Conservation (phyloP, 2,329 filamentous ascomycete genomes). For the Zarea fungicola region DNA sequence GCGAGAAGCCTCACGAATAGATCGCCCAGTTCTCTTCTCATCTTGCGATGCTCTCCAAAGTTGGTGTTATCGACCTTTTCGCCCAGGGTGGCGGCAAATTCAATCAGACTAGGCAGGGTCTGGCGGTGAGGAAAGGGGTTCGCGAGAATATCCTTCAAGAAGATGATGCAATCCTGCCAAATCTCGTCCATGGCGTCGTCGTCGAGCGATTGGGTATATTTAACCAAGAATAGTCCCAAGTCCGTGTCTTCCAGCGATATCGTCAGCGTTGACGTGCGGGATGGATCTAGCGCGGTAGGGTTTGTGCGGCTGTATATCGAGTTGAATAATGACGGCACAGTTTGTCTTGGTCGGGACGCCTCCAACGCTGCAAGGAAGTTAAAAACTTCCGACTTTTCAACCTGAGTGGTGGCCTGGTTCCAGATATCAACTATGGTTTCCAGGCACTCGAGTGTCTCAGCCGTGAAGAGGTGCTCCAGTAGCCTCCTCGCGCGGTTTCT, state of each 20-base stretch:
- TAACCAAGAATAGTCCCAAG: slow-evolving; percentile 80
- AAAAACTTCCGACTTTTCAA: slow-evolving; percentile 61
- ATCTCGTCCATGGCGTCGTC: slow-evolving; percentile 98
- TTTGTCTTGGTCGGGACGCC: slow-evolving; percentile 83
- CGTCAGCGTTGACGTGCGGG: slow-evolving; percentile 81
- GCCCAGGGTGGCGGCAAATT: slow-evolving; percentile 84
- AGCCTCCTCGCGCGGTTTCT: slow-evolving; percentile 82
- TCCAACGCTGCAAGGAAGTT: slow-evolving; percentile 87
- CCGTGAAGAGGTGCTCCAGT: slow-evolving; percentile 86
- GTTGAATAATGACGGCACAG: slow-evolving; percentile 91
- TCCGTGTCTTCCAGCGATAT: slow-evolving; percentile 79
- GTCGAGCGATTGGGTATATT: slow-evolving; percentile 84
- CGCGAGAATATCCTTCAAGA: slow-evolving; percentile 80
- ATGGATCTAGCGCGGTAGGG: slow-evolving; percentile 69
- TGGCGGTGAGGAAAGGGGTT: slow-evolving; percentile 96
- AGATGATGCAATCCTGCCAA: slow-evolving; percentile 89
- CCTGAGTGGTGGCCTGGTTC: slow-evolving; percentile 49
- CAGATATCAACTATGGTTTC: slow-evolving; percentile 87
- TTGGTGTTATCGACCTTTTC: slow-evolving; percentile 98
- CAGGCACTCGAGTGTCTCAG: slow-evolving; percentile 86
- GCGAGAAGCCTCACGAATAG: slow-evolving; percentile 82
- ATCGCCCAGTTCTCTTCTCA: slow-evolving; percentile 86
- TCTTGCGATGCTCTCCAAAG: slow-evolving; percentile 88
- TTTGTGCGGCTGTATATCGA: slow-evolving; percentile 94
- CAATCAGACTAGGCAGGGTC: slow-evolving; percentile 76